Base-by-base conservation (phyloP, 1,284 basidiomycete species). In the Melampsora larici-populina region DNA sequence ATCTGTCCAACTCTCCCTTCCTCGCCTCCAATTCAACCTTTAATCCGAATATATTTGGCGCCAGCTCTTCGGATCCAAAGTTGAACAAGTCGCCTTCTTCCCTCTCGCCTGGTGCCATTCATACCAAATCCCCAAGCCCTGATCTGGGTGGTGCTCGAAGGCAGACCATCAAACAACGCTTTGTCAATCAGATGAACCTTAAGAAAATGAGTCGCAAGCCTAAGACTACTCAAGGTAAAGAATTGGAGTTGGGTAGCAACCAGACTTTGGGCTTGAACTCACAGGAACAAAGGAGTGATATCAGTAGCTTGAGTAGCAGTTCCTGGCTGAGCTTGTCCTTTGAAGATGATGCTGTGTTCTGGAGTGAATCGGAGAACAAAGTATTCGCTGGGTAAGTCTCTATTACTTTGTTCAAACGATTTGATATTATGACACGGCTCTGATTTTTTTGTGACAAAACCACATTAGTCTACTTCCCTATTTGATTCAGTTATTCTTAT, bases 301-400 rank as follows among this genome's bases (percentile, higher is more conserved):
- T 43, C 11, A 43, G 40, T 13, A 43, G 40, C 40, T 13, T 43
- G 40, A 43, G 40, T 13, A 43, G 40, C 40, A 43, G 11, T 43
- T 43, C 40, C 11, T 1, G 11, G 11, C 1, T 43, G 40, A 43
- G 40, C 40, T 43, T 43, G 11, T 43, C 40, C 40, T 43, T 43
- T 43, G 40, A 43, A 11, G 40, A 43, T 43, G 40, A 43, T 7
- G 40, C 40, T 43, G 40, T 43, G 1, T 43, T 43, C 13, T 43
- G 40, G 40, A 75, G 21, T 26, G 73, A 67, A 31, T 66, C 73
- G 26, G 48, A 43, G 13, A 75, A 75, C 21, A 66, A 68, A 11
- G 11, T 67, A 26, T 75, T 75, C 48, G 65, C 73, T 40, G 73
- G 64, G 65, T 75, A 29, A 60, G 73, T 58, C 5, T 24, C n/a